Evolutionary conservation across 345 rosid species (phyloP), one percentile per base, ranked within the genome.

Genomic region (Bruguiera sexangula): DNA sequence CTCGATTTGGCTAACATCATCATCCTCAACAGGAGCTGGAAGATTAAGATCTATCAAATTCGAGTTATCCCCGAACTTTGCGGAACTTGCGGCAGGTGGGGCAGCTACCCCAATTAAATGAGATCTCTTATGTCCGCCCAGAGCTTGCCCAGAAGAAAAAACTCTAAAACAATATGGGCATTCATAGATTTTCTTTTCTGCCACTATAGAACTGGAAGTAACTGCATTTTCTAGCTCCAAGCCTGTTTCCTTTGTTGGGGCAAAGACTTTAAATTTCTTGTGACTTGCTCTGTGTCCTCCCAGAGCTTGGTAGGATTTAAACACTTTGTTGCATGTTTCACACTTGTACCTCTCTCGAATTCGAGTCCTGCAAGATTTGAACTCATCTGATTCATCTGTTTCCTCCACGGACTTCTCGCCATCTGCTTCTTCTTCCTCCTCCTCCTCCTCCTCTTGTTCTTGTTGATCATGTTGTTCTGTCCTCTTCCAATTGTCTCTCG

Each of bases 111-210:
- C 85, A 26, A 68, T 71, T 26, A 87, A 85, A 64, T 95, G 99
- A 59, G 99, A 87, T 82, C 99, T 83, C 66, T 95, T 95, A 67
- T 95, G 99, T 21, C 99, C 99, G n/a, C 99, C 99, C n/a, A 95
- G 86, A 1, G 99, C 99, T 85, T 95, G 99, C 32, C 99, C 99
- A 0, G 99, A 92, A 4, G 88, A 63, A 62, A 95, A 95, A 26
- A 88, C 93, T 75, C 92, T 83, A 4, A 80, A 71, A 83, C 99
- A 95, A 65, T 84, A 88, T 1, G 96, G 96, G 65, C 99, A 95
- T 79, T 88, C 83, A 50, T 92, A 92, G 65, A 83, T 71, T 84
- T 86, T 92, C 75, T 81, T 82, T 43, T 62, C 78, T 15, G 52
- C 29, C 56, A 27, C 2, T 56, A 56, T 61, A 26, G 50, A 55